Evolutionary conservation across 139 green algal species (phyloP).

Genomic region (Eudorina sp.): DNA sequence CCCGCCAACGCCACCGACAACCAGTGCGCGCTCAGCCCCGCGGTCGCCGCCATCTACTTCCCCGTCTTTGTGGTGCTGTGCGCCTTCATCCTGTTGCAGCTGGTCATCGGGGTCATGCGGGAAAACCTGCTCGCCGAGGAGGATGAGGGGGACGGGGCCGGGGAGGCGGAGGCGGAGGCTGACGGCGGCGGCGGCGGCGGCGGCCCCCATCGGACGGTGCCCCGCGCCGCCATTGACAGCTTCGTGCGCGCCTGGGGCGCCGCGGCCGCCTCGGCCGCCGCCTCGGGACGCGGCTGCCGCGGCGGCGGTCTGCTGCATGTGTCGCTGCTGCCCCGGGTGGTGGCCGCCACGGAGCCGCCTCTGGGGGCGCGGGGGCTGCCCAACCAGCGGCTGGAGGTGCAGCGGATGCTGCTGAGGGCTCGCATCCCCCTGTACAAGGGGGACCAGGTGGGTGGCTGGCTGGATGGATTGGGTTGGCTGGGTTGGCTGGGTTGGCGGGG

Average conservation of each 20-base stretch:
- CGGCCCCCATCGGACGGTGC: background rate
- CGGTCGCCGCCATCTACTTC: slow-evolving; percentile 77
- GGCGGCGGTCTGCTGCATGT: background rate
- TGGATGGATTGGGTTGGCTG: too few relatives aligned
- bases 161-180: background rate
- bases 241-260: slow-evolving; percentile 10
- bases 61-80: slow-evolving; percentile 78
- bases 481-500: too few relatives aligned
- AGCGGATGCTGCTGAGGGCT: background rate
- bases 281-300: background rate
- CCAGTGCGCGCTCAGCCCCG: slow-evolving; percentile 54
- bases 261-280: background rate
- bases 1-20: slow-evolving; percentile 22
- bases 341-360: background rate
- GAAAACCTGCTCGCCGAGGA: slow-evolving; percentile 41
- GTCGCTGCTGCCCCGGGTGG: slow-evolving; percentile 34
- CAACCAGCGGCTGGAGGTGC: background rate
- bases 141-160: background rate
- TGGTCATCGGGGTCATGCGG: slow-evolving; percentile 72
- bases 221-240: background rate
- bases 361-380: background rate
- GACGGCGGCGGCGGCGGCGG: too few relatives aligned
- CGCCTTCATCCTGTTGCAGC: slow-evolving; percentile 81
- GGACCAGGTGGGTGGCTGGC: slow-evolving; percentile 49
- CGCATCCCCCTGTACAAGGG: slow-evolving; percentile 31